These are phyloP conservation scores for Calonectria ilicicola DNA, from an alignment of 2,329 filamentous ascomycete species.

Conservation along the genomic window DNA sequence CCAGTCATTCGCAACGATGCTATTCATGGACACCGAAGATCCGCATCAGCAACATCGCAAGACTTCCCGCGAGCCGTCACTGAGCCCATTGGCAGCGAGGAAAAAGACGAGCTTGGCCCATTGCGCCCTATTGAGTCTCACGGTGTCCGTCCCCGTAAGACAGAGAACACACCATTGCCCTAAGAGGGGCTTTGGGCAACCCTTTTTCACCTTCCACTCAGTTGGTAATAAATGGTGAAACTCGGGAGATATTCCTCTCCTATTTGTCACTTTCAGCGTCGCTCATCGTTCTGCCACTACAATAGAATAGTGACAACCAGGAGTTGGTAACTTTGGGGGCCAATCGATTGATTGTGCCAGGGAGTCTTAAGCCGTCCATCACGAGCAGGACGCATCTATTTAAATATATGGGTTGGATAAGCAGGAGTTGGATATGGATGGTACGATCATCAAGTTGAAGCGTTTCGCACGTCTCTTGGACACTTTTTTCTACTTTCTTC, in stretches of 20 bases:
- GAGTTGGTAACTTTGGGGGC: conserved; percentile 3
- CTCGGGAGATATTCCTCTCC: not conserved
- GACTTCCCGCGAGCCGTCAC: conserved; percentile 40
- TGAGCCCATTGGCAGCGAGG: conserved; percentile 43
- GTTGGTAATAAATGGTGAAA: not conserved
- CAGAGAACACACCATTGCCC: conserved; percentile 41
- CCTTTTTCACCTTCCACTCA: not conserved
- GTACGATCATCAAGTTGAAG: conserved; percentile 10
- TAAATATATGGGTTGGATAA: conserved; percentile 11
- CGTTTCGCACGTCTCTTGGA: conserved; percentile 5
- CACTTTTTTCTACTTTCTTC: not conserved
- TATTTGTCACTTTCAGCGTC: not conserved
- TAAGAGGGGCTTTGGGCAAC: conserved; percentile 33
- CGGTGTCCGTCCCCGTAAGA: conserved; percentile 40
- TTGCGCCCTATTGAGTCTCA: conserved; percentile 41
- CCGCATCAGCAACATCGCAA: conserved; percentile 42
- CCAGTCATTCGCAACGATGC: conserved; percentile 52
- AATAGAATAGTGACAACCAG: not conserved
- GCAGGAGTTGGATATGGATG: conserved; percentile 11
- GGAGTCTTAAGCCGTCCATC: not conserved
- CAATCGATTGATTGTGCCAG: not conserved
- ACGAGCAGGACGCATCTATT: not conserved
- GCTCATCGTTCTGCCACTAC: not conserved
- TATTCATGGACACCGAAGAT: conserved; percentile 43
- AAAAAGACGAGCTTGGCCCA: conserved; percentile 42